Evolutionary conservation across 306 rosid genomes (phyloP).

Genomic region (Alnus rubra): DNA sequence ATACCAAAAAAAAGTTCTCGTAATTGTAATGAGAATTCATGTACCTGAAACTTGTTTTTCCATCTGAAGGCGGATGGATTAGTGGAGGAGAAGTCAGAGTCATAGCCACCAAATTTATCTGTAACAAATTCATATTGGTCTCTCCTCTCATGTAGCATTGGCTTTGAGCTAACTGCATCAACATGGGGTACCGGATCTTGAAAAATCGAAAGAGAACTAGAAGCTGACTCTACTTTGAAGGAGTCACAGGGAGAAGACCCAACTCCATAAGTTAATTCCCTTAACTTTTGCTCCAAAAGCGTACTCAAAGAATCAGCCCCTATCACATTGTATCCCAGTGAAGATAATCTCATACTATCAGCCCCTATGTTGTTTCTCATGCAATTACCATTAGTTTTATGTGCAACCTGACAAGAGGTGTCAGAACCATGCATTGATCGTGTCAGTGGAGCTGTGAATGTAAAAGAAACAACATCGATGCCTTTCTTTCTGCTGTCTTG

Average conservation of each 20-base stretch:
- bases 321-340: slow-evolving; percentile 69
- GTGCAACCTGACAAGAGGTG: slow-evolving; percentile 42
- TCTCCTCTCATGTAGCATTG: slow-evolving; percentile 42
- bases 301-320: slow-evolving; percentile 81
- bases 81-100: slow-evolving; percentile 49
- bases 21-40: slow-evolving; percentile 23
- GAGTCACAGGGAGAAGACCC: slow-evolving; percentile 47
- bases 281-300: slow-evolving; percentile 86
- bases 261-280: slow-evolving; percentile 60
- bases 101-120: slow-evolving; percentile 32
- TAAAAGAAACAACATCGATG: slow-evolving; percentile 90
- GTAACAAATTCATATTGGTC: slow-evolving; percentile 38
- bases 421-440: slow-evolving; percentile 57
- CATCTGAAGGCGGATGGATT: slow-evolving; percentile 45
- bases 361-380: background rate
- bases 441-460: slow-evolving; percentile 88
- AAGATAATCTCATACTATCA: slow-evolving; percentile 49
- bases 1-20: background rate
- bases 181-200: slow-evolving; percentile 33
- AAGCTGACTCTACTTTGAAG: slow-evolving; percentile 45
- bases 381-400: slow-evolving; percentile 38
- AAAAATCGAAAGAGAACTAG: slow-evolving; percentile 38
- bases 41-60: slow-evolving; percentile 64
- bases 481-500: slow-evolving; percentile 69
- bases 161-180: slow-evolving; percentile 32